Evolutionary conservation across 345 rosid genomes (phyloP).

Genomic region (Bruguiera sexangula): DNA sequence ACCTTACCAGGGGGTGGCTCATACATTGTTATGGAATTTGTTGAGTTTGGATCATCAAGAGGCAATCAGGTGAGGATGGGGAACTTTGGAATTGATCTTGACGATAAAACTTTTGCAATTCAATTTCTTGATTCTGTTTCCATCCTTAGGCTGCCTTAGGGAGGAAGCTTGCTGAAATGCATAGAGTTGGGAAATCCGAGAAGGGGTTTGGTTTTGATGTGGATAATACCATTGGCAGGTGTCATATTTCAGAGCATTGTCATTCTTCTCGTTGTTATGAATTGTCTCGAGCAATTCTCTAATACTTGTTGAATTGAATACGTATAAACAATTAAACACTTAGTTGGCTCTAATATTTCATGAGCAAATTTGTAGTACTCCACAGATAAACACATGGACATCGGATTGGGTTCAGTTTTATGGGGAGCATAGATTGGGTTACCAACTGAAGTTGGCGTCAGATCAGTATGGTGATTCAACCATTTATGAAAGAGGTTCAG

Average conservation of each 20-base stretch:
- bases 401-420: slow-evolving; percentile 84
- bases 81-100: slow-evolving; percentile 10
- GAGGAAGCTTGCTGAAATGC: slow-evolving; percentile 93
- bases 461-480: slow-evolving; percentile 71
- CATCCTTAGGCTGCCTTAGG: slow-evolving; percentile 67
- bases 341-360: slow-evolving; percentile 12
- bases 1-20: slow-evolving; percentile 75
- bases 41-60: slow-evolving; percentile 75
- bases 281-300: neutral
- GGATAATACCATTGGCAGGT: slow-evolving; percentile 96
- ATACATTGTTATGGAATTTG: slow-evolving; percentile 82
- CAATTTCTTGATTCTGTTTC: slow-evolving; percentile 19
- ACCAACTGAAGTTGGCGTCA: slow-evolving; percentile 70
- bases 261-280: neutral
- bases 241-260: slow-evolving; percentile 5
- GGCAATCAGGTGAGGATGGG: slow-evolving; percentile 64
- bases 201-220: slow-evolving; percentile 90
- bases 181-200: slow-evolving; percentile 71
- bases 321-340: neutral
- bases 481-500: slow-evolving; percentile 69
- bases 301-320: neutral
- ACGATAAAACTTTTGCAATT: slow-evolving; percentile 2
- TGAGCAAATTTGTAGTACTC: slow-evolving; percentile 52
- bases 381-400: slow-evolving; percentile 86
- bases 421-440: slow-evolving; percentile 81